Base-by-base conservation (phyloP, 129 eudicot genomes). In the Artemisia annua region DNA sequence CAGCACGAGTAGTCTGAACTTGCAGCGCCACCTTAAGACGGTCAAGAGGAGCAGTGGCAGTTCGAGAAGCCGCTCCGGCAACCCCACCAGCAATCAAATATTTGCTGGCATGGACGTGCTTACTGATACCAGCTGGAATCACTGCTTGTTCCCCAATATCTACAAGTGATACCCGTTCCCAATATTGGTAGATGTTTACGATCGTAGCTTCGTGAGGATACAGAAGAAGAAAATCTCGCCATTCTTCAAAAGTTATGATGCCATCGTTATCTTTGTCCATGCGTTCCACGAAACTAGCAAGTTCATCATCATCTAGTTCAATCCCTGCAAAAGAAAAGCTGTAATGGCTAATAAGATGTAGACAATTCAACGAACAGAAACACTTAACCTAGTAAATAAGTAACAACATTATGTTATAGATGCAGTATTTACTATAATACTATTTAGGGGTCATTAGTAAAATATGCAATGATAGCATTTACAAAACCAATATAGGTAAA, bases 91-190 rank as follows among this genome's bases (percentile, higher is more conserved):
- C 99, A 43, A 95, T 86, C 48, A 95, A 57, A 75, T 94, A 94
- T 79, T 87, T 90, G 78, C 85, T 77, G 5, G 97, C 96, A 62
- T 95, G 85, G 17, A 85, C 91, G 22, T 90, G 98, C 68, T 90
- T 94, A 66, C 91, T 88, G 70, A 94, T 87, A 74, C 98, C 98
- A 19, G 85, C 87, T 24, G 97, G 98, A 72, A 94, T 88, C 18
- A 94, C 93, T 10, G 98, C 88, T 11, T 94, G 98, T 85, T 94
- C 98, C 28, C 98, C 98, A 44, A 94, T 90, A 75, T 94, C 98
- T 49, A 94, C 91, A 39, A 90, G 93, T 76, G 86, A 94, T 12
- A 90, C 97, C 60, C 97, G 83, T 74, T 94, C 97, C 97, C 96
- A 94, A 63, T 94, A 90, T 58, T 78, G 91, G 68, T 94, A 94